phyloP scores from a whole-genome alignment of 352 stramenopile genomes.

The Globisporangium orthogonon region DNA sequence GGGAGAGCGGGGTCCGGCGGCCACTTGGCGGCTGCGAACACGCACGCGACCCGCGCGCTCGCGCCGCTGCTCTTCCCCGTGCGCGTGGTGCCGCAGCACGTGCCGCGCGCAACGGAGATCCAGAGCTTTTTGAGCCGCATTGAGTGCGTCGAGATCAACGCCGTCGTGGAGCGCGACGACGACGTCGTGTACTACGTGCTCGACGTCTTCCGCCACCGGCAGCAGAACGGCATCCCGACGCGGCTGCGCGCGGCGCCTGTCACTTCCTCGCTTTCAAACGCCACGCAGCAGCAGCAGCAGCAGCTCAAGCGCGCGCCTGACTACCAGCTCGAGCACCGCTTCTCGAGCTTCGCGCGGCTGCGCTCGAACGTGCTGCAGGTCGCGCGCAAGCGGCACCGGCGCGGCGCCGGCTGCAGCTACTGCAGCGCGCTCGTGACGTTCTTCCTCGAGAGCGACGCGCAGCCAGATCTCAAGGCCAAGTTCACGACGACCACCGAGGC shows the following conservation, averaged over 20 bases:
- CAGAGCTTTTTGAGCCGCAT: conserved; percentile 50
- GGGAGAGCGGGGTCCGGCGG: no score
- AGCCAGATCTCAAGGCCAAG: conserved; percentile 45
- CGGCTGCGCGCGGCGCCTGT: conserved; percentile 1
- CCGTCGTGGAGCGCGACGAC: conserved; percentile 40
- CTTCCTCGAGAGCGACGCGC: conserved; percentile 27
- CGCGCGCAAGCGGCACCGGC: conserved; percentile 42
- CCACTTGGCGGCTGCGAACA: conserved; percentile 12
- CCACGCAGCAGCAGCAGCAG: no score
- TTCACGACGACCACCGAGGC: conserved; percentile 35
- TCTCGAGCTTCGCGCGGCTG: conserved; percentile 53
- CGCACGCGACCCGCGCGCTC: conserved; percentile 18
- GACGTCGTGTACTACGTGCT: conserved; percentile 48
- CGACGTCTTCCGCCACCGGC: conserved; percentile 49
- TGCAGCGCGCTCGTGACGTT: conserved; percentile 38
- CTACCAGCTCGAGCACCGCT: conserved; percentile 60
- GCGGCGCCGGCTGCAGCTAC: conserved; percentile 36
- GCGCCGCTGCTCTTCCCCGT: conserved; percentile 40
- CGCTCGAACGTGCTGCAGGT: conserved; percentile 37
- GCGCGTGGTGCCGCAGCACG: conserved; percentile 34
- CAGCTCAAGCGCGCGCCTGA: conserved; percentile 13
- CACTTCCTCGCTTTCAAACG: background rate
- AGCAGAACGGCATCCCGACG: conserved; percentile 44
- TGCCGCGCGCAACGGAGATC: conserved; percentile 50
- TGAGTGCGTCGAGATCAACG: conserved; percentile 50